A percentile compares a stretch with the other conserved stretches of the same genome.
phyloP scores from a whole-genome alignment of 441 rosid genomes.

The Aquilaria agallochum region DNA sequence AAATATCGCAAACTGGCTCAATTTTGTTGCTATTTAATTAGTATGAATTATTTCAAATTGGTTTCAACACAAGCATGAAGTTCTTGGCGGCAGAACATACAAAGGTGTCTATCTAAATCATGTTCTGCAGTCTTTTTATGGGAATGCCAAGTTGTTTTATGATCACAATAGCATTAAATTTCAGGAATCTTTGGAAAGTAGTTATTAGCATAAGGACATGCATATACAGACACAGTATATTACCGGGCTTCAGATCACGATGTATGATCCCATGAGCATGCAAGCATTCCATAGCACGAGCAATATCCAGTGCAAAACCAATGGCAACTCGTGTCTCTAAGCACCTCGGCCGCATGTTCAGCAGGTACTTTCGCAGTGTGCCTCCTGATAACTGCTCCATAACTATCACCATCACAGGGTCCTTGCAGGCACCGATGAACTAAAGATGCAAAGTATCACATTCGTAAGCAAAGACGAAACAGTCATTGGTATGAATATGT shows the following conservation, averaged over 20 bases:
- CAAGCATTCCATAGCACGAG: conserved; percentile 66
- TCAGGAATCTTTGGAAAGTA: too few species aligned
- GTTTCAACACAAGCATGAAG: too few species aligned
- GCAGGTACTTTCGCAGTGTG: conserved; percentile 49
- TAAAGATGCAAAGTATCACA: conserved; percentile 17
- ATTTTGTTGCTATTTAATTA: too few species aligned
- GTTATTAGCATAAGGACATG: too few species aligned
- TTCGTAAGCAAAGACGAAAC: conserved; percentile 1
- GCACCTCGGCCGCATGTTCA: conserved; percentile 52
- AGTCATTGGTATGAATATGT: not conserved
- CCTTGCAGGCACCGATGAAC: conserved; percentile 69
- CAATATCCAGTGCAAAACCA: conserved; percentile 60
- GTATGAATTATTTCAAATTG: too few species aligned
- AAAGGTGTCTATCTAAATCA: too few species aligned
- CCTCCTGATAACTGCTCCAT: conserved; percentile 58
- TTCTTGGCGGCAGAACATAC: too few species aligned
- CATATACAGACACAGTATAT: conserved; percentile 8
- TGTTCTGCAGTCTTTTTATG: too few species aligned
- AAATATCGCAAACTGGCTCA: too few species aligned
- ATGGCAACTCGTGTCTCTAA: conserved; percentile 49
- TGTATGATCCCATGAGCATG: conserved; percentile 68
- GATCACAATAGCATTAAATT: too few species aligned
- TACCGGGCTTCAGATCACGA: conserved; percentile 69
- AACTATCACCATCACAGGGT: conserved; percentile 67
- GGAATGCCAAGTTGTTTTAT: too few species aligned